Conservation (phyloP, 257 asterid genomes). For the Lithospermum erythrorhizon region DNA sequence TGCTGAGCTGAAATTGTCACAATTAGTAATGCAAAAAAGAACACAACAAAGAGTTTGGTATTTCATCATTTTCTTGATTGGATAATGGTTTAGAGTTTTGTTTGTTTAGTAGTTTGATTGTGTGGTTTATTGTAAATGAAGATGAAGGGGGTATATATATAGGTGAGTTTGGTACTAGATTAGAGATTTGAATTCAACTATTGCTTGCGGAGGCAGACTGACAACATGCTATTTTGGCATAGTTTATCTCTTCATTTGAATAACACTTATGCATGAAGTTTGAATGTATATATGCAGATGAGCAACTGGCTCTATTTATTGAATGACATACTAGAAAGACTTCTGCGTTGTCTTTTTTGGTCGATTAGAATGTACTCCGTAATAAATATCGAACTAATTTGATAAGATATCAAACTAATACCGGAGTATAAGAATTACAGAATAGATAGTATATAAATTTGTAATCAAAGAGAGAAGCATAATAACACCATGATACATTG, state of each 20-base stretch:
- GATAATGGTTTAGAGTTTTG: not conserved
- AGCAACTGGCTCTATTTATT: no score
- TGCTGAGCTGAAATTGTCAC: not conserved
- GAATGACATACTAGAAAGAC: not conserved
- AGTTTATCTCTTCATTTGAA: not conserved
- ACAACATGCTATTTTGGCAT: not conserved
- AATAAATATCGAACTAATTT: no score
- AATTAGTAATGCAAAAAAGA: not conserved
- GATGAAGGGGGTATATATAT: not conserved
- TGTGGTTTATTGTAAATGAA: not conserved
- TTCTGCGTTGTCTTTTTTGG: not conserved
- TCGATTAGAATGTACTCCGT: no score
- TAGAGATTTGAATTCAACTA: not conserved
- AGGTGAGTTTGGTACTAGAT: not conserved
- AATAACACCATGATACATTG: no score
- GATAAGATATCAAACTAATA: no score
- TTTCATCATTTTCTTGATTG: not conserved
- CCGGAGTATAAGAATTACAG: no score
- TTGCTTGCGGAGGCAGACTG: not conserved
- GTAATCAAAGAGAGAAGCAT: no score
- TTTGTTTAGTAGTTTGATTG: not conserved
- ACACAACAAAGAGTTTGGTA: not conserved
- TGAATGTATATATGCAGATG: no score
- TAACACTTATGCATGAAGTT: no score
- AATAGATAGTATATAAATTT: no score